Base-by-base conservation (phyloP, 495 filamentous ascomycete species). In the Aspergillus cavernicola region DNA sequence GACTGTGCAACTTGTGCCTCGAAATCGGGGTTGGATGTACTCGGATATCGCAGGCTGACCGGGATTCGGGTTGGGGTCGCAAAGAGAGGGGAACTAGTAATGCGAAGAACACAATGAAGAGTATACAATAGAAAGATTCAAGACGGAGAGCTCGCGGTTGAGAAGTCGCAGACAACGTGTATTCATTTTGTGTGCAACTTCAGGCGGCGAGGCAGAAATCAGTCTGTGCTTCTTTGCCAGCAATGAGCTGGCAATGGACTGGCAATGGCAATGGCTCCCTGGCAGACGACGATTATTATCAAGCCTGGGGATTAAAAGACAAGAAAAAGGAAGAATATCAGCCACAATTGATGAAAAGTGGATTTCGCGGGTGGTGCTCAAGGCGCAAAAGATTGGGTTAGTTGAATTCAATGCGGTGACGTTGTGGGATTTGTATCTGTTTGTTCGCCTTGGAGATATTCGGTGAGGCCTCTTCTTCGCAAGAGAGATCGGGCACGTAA, bases 101-200 rank as follows among this genome's bases (percentile, higher is more conserved):
- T 33, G 63, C 66, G 68, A 69, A 67, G 66, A 52, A 59, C 60
- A 53, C 45, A 39, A 16, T 56, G 48, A 38, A 40, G 53, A 50
- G 46, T 41, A 32, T 19, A 45, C 43, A 51, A 16, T 41, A 50
- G 29, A 48, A 43, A 53, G 38, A 31, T 44, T 29, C 22, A 47
- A n/a, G 50, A 43, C 42, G 56, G 45, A 39, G 46, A 62, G 53
- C 52, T 65, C 52, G 66, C 56, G 61, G 48, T 55, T 56, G 51
- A 52, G 39, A 36, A 53, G 39, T 39, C 55, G 50, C 28, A 53
- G 54, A 48, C 42, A 58, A 52, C 53, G 46, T 61, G 40, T 61
- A 65, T 62, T 64, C 72, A 75, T 75, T n/a, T n/a, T 43, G 66
- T 74, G 71, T 57, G 66, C 54, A 42, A 59, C 52, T 53, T 23